These are phyloP conservation scores for Ophiosphaerella korrae DNA, from an alignment of 2,329 filamentous ascomycete genomes.

Conservation along the genomic window DNA sequence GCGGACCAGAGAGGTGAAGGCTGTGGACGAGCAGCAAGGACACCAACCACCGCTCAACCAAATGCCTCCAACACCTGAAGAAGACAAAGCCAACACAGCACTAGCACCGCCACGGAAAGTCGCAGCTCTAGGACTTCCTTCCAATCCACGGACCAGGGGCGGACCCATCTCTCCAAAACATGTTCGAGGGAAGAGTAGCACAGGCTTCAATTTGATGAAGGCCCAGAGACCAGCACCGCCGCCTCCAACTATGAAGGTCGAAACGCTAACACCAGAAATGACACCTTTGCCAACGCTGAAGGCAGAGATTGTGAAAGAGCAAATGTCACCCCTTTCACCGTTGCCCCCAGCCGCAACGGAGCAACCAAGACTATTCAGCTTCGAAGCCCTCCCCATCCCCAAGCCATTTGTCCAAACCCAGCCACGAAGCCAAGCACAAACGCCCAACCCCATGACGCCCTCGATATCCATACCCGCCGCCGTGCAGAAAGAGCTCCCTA, in stretches of 20 bases:
- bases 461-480: background rate
- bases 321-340: conserved; percentile 32
- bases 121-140: conserved; percentile 32
- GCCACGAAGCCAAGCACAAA: conserved; percentile 6
- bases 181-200: conserved; percentile 44
- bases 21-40: background rate
- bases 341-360: conserved; percentile 18
- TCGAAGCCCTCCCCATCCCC: conserved; percentile 15
- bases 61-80: conserved; percentile 41
- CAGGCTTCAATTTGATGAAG: conserved; percentile 45
- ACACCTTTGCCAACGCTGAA: conserved; percentile 35
- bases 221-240: conserved; percentile 29
- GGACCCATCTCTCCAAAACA: conserved; percentile 32
- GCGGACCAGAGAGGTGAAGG: conserved; percentile 4
- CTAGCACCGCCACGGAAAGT: conserved; percentile 30
- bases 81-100: conserved; percentile 17
- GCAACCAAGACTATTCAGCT: conserved; percentile 31
- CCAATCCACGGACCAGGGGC: conserved; percentile 34
- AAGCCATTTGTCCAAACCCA: background rate
- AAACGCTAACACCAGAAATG: conserved; percentile 37
- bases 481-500: background rate
- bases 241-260: conserved; percentile 16
- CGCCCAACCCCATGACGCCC: conserved; percentile 3
- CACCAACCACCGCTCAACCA: conserved; percentile 10
- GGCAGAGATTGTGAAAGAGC: conserved; percentile 17